Base-by-base conservation (phyloP, 495 filamentous ascomycete genomes). In the Penicillium salamii region DNA sequence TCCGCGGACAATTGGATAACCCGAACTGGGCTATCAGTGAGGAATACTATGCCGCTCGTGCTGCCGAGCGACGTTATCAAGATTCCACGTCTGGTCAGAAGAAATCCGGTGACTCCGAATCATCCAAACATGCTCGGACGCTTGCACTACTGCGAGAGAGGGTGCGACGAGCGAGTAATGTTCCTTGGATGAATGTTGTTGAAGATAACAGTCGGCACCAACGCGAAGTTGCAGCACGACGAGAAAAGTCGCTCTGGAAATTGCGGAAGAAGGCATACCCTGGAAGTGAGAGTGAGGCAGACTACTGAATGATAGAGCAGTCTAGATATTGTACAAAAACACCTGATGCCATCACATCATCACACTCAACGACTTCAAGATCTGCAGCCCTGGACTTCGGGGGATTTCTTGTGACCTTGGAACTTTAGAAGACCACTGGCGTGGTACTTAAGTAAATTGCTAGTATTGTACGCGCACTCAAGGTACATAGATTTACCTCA, bases 1-100 rank as follows among this genome's bases (percentile, higher is more conserved):
- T 82, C 7, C 67, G 78, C 20, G 80, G 80, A 0, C 66, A 69
- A 21, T 45, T 81, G 11, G 79, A 79, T 55, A 76, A 68, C 32
- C 78, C 77, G 2, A 74, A 74, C 24, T 79, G 76, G 77, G 74
- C 74, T 19, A 55, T 74, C 36, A 72, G 67, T 37, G 72, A 77
- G 46, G 72, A 75, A 44, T 75, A 74, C 47, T 48, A 74, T 31
- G 62, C 67, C 12, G 71, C 71, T 3, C 66, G 68, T 17, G 63
- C 71, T 6, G 71, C 63, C 11, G 67, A 72, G 43, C 61, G 64
- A 31, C 61, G 62, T 13, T 62, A 70, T 34, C 63, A 69, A 19
- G 51, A 57, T 24, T 43, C 38, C 3, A 18, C 66, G 15, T 47
- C 57, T 24, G 50, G 36, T 42, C 50, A 48, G 24, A 66, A 51